Base-by-base conservation (phyloP, 2,329 filamentous ascomycete genomes). In the Talaromyces atroroseus region DNA sequence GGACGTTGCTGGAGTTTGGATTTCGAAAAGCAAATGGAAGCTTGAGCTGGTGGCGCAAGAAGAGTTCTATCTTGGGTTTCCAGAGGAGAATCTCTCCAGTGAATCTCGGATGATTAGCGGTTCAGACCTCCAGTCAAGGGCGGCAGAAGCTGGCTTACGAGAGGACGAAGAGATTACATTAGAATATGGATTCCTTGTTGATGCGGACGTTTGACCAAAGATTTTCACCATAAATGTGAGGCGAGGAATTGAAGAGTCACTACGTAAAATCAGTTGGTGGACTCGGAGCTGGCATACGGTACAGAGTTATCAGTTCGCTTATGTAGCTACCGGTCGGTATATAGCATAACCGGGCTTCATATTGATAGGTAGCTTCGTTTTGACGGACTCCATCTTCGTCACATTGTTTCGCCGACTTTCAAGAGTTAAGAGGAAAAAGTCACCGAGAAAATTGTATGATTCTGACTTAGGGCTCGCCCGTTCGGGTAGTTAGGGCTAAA, bases 241-340 rank as follows among this genome's bases (percentile, higher is more conserved):
- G 18, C 42, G 40, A 45, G 14, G 32, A 10, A 14, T 14, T 11
- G 24, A 46, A 21, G 40, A 34, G 40, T 16, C n/a, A 6, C 38
- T 24, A n/a, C 24, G 24, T 52, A 21, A 47, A 20, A 53, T 47
- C 3, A 47, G 26, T 18, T 53, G 51, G 51, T 53, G 51, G 51
- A 40, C 51, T 16, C 20, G 51, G n/a, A 53, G 42, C 16, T 47
- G 51, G 51, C 20, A 46, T 23, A 47, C 20, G 12, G 51, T 53
- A 5, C 6, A 46, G 32, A 53, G 51, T 21, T 47, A 53, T 47
- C 42, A 53, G 20, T 47, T 53, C 5, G 20, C 34, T 26, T 34
- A n/a, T n/a, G n/a, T n/a, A n/a, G n/a, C n/a, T n/a, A n/a, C n/a
- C n/a, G n/a, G n/a, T n/a, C n/a, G n/a, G n/a, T n/a, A n/a, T n/a